Conservation (phyloP, 2,329 filamentous ascomycete genomes). For the Eutypella sp. region DNA sequence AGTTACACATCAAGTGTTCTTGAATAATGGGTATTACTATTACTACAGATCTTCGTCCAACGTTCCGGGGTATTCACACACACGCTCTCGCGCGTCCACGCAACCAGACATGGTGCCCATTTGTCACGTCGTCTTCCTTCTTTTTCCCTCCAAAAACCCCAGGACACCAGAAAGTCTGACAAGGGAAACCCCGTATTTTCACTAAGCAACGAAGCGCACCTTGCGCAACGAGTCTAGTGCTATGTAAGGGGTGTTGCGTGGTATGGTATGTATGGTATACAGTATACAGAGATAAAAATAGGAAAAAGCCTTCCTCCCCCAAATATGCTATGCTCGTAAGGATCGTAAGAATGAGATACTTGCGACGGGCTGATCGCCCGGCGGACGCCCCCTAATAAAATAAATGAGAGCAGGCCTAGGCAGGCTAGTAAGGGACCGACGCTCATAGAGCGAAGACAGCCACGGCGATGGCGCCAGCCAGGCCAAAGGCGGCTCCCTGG, state of each 20-base stretch:
- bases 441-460: conserved; percentile 43
- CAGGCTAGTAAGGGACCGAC: conserved; percentile 2
- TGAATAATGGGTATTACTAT: conserved; percentile 24
- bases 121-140: too few relatives aligned
- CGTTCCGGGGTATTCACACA: conserved; percentile 1
- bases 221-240: neutral
- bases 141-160: too few relatives aligned
- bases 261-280: neutral
- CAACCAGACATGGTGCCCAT: too few relatives aligned
- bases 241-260: neutral
- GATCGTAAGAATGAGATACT: conserved; percentile 51
- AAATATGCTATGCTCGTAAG: conserved; percentile 42
- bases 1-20: too few relatives aligned
- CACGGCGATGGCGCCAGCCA: conserved; percentile 40
- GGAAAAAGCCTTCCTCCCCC: conserved; percentile 18
- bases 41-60: conserved; percentile 18
- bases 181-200: too few relatives aligned
- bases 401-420: conserved; percentile 8
- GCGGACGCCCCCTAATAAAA: conserved; percentile 6
- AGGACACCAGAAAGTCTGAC: neutral
- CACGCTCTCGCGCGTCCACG: neutral
- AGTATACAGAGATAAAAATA: conserved; percentile 7
- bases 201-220: too few relatives aligned
- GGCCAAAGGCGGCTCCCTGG: conserved; percentile 38
- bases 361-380: neutral